Percentiles rank a stretch among this genome's conserved stretches.
phyloP scores from a whole-genome alignment of 257 asterid genomes.

The Marsdenia floribunda region DNA sequence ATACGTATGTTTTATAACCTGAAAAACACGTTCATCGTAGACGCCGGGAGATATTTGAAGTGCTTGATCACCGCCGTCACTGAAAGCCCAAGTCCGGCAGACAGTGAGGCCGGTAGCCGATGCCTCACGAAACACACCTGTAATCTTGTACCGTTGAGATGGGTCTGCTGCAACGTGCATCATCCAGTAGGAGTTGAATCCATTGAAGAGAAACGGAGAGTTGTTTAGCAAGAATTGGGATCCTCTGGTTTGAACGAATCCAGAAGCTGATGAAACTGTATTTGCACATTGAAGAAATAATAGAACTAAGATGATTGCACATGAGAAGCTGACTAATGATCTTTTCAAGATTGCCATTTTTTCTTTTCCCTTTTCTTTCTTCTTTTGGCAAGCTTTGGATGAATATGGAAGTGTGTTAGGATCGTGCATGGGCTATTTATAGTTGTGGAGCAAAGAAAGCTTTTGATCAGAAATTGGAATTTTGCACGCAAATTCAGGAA shows the following conservation, averaged over 20 bases:
- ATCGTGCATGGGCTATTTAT: not conserved
- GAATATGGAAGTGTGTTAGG: not conserved
- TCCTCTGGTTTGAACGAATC: too few species aligned
- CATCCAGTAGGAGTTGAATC: conserved; percentile 57
- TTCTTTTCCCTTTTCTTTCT: too few species aligned
- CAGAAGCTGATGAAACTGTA: too few species aligned
- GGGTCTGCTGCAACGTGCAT: conserved; percentile 45
- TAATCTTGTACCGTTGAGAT: conserved; percentile 32
- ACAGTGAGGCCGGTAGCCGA: conserved; percentile 41
- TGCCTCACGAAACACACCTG: conserved; percentile 38
- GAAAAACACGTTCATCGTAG: conserved; percentile 39
- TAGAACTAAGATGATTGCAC: too few species aligned
- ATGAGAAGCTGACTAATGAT: too few species aligned
- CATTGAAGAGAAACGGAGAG: conserved; percentile 34
- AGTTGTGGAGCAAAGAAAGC: not conserved
- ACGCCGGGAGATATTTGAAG: conserved; percentile 48
- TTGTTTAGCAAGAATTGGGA: conserved; percentile 5
- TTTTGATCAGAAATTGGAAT: not conserved
- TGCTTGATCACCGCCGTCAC: conserved; percentile 36
- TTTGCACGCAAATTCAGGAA: conserved; percentile 6
- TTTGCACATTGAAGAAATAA: too few species aligned
- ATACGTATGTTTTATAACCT: conserved; percentile 19
- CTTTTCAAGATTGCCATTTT: not conserved
- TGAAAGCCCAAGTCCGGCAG: conserved; percentile 48
- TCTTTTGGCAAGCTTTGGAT: not conserved